A percentile compares a stretch with the other conserved stretches of the same genome.
These are phyloP conservation scores for Fabrea salina DNA, from an alignment of 169 alveolate species.

Conservation along the genomic window DNA sequence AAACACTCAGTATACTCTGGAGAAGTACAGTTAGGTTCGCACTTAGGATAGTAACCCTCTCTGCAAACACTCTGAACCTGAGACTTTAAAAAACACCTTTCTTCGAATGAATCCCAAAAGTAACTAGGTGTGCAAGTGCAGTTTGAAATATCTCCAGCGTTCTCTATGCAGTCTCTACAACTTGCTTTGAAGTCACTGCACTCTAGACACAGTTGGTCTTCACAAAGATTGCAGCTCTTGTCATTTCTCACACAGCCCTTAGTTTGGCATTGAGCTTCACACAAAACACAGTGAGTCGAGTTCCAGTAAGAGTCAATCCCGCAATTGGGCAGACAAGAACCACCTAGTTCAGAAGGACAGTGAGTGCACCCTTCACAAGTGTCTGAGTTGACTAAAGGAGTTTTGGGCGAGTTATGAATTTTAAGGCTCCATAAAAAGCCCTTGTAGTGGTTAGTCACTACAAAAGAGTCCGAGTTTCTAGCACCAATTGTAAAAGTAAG, in stretches of 20 bases:
- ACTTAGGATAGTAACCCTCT: too few relatives aligned
- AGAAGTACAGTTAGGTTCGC: neutral
- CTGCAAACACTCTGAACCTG: too few relatives aligned
- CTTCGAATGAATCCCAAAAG: neutral
- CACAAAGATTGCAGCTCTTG: conserved; percentile 3
- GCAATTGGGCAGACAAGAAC: neutral
- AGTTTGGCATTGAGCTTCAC: neutral
- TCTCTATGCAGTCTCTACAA: neutral
- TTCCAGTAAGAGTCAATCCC: neutral
- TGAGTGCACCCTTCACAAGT: neutral
- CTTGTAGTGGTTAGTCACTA: neutral
- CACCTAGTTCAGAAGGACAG: neutral
- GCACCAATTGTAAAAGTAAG: conserved; percentile 15
- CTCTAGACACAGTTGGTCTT: neutral
- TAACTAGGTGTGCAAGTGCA: neutral
- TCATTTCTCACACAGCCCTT: conserved; percentile 32
- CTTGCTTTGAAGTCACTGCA: neutral
- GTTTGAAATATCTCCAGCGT: neutral
- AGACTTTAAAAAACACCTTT: too few relatives aligned
- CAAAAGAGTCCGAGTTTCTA: neutral
- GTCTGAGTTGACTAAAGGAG: neutral
- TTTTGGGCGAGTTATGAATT: neutral
- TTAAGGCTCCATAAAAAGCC: conserved; percentile 10
- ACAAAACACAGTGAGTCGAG: neutral
- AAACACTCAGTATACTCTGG: neutral